Base-by-base conservation (phyloP, 371 early-diverging fungal species). In the Ecytonucleospora hepatopenaei region DNA sequence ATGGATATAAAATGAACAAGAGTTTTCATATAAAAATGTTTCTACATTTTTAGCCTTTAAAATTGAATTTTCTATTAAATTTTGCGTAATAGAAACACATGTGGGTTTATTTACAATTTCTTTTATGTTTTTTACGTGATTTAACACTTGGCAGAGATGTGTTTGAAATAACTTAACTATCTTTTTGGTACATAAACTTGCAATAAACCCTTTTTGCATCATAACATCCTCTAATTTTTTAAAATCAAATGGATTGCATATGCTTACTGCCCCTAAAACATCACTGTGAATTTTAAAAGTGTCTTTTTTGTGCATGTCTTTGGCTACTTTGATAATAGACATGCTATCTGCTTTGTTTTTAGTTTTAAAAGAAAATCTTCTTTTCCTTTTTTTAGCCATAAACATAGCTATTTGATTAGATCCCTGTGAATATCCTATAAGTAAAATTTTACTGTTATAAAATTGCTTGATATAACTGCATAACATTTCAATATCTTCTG, bases 171-270 rank as follows among this genome's bases (percentile, higher is more conserved):
- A 68, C 4, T 47, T 60, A n/a, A 74, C 67, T 34, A 78, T 48
- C 1, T 48, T 28, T 54, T 57, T 56, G 56, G 71, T 71, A 28
- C 70, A 62, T 31, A 77, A 57, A 48, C 68, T 62, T 47, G 49
- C 67, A 53, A 55, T 62, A 15, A 69, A 55, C 30, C 62, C 65
- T 58, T 60, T 59, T 56, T 15, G 2, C 65, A 61, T 62, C 23
- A 61, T 60, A 35, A 74, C 51, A 48, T 59, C 27, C n/a, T 67
- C 48, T 15, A 77, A 31, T 27, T 69, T 54, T 26, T 59, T 64
- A 66, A 78, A 78, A 62, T 78, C 72, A 69, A 78, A 78, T 1
- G 78, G 78, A 32, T 65, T 59, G 31, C 74, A 78, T 23, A 78
- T 66, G 2, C 66, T 73, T 40, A 75, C 67, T 12, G 69, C 78